Conservation (phyloP, 768 basidiomycete genomes). For the Boletus insuetus region DNA sequence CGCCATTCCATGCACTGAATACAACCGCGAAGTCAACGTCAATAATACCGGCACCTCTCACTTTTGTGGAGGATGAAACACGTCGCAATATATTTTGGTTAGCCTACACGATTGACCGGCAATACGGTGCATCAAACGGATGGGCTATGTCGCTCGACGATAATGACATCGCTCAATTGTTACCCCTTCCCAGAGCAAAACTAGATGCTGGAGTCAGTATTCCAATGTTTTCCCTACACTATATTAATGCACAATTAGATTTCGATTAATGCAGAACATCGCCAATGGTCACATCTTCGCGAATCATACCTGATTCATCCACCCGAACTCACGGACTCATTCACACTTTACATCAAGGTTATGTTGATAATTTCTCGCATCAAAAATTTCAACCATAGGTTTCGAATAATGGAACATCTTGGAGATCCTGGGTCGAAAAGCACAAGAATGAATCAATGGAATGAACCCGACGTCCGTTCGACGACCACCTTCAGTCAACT, state of each 20-base stretch:
- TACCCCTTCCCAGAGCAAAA: slow-evolving; percentile 59
- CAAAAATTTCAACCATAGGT: slow-evolving; percentile 68
- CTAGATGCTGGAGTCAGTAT: slow-evolving; percentile 59
- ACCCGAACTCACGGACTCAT: slow-evolving; percentile 63
- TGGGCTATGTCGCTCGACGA: slow-evolving; percentile 75
- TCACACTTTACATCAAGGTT: slow-evolving; percentile 68
- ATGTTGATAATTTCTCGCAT: slow-evolving; percentile 58
- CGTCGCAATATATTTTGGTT: slow-evolving; percentile 74
- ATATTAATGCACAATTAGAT: slow-evolving; percentile 32
- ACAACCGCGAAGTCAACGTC: slow-evolving; percentile 55
- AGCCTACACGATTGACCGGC: slow-evolving; percentile 66
- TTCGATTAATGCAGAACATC: slow-evolving; percentile 47
- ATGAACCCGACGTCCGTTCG: slow-evolving; percentile 56
- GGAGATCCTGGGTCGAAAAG: slow-evolving; percentile 45
- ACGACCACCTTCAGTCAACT: slow-evolving; percentile 63
- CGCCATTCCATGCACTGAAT: slow-evolving; percentile 65
- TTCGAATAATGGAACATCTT: slow-evolving; percentile 55
- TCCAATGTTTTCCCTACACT: background rate
- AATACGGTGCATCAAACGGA: slow-evolving; percentile 64
- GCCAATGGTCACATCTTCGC: slow-evolving; percentile 66
- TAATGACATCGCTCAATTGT: slow-evolving; percentile 66
- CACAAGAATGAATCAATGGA: slow-evolving; percentile 28
- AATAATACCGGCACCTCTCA: slow-evolving; percentile 57
- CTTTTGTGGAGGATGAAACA: slow-evolving; percentile 65
- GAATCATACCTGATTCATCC: slow-evolving; percentile 62